Evolutionary conservation across 2,329 filamentous ascomycete genomes (phyloP).

Genomic region (Hortaea sp.): DNA sequence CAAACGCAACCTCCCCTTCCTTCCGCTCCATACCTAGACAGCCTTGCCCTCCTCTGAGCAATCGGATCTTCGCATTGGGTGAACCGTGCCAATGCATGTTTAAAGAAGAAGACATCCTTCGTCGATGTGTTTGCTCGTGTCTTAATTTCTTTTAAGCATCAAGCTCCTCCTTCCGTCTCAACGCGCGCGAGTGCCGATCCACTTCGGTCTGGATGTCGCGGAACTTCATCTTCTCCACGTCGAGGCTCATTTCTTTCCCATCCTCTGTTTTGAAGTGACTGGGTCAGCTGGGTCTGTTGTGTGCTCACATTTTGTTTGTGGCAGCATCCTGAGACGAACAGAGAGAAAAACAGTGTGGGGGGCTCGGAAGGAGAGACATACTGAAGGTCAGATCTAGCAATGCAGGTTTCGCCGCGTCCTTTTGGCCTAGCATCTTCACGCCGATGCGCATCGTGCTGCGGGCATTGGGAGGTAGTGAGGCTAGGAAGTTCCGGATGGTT

Average conservation of each 20-base stretch:
- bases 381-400: conserved; percentile 76
- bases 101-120: no score
- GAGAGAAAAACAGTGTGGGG: no score
- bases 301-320: no score
- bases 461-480: conserved; percentile 70
- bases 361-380: conserved; percentile 31
- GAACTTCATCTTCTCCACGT: conserved; percentile 72
- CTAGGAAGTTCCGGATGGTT: conserved; percentile 79
- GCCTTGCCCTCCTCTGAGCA: no score
- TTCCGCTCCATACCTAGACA: no score
- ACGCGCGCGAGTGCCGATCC: conserved; percentile 72
- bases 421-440: conserved; percentile 62
- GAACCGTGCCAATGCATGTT: no score
- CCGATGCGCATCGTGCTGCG: conserved; percentile 66
- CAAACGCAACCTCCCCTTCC: no score
- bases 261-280: conserved; percentile 58
- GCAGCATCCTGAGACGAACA: no score
- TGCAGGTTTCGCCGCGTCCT: conserved; percentile 54
- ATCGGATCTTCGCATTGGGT: no score
- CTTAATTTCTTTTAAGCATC: conserved; percentile 25
- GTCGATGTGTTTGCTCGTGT: no score
- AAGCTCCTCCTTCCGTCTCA: conserved; percentile 78
- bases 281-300: background rate
- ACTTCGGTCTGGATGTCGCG: conserved; percentile 81
- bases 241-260: conserved; percentile 77